Conservation (phyloP, 805 yeast species). For the Alloascoidea africana region DNA sequence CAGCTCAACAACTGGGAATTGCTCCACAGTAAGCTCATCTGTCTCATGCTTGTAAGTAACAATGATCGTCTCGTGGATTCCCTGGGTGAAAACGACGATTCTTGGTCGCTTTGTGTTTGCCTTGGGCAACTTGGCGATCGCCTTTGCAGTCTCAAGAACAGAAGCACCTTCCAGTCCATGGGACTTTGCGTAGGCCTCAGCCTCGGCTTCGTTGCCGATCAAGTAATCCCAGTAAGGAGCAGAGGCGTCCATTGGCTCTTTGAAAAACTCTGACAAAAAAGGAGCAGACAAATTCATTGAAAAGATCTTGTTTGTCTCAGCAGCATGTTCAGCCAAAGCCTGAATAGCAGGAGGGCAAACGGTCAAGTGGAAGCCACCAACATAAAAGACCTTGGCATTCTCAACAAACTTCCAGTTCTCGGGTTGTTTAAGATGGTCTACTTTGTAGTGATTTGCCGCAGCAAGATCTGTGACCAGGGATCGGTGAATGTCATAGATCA, state of each 20-base stretch:
- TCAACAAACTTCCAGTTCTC: conserved; percentile 85
- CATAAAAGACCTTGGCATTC: conserved; percentile 68
- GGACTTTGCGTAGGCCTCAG: conserved; percentile 83
- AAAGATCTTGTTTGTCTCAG: conserved; percentile 62
- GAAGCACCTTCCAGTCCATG: conserved; percentile 52
- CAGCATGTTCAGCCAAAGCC: conserved; percentile 85
- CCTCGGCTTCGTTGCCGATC: conserved; percentile 95
- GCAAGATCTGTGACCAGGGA: conserved; percentile 92
- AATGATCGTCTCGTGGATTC: conserved; percentile 77
- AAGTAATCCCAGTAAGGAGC: conserved; percentile 82
- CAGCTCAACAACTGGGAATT: conserved; percentile 59
- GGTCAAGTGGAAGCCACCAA: conserved; percentile 98
- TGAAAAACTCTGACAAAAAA: conserved; percentile 90
- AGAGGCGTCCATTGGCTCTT: conserved; percentile 68
- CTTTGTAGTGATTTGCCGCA: conserved; percentile 95
- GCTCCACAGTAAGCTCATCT: conserved; percentile 30
- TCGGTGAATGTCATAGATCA: conserved; percentile 77
- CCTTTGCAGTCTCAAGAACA: conserved; percentile 65
- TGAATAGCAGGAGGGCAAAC: conserved; percentile 92
- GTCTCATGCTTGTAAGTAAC: conserved; percentile 38
- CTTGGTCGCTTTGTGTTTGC: conserved; percentile 53
- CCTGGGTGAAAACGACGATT: conserved; percentile 90
- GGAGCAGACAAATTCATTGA: conserved; percentile 91
- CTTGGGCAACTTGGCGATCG: conserved; percentile 68
- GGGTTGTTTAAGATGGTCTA: conserved; percentile 72